Percentiles rank a stretch among this genome's conserved stretches.
phyloP scores from a whole-genome alignment of 2,329 filamentous ascomycete species.

The Colletotrichum orchidophilum region DNA sequence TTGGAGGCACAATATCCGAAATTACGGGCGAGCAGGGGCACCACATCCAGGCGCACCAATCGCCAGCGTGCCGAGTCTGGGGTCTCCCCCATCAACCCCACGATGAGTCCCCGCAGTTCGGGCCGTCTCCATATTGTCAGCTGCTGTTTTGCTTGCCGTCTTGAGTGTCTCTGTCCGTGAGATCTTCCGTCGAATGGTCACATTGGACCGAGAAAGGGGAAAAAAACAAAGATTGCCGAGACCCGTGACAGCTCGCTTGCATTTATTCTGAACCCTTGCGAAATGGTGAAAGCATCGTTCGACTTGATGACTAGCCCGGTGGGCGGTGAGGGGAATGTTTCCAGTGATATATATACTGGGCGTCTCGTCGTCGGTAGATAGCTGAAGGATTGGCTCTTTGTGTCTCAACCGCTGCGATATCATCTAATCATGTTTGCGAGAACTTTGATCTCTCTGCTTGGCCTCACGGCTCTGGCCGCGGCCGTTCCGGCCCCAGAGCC shows the following conservation, averaged over 20 bases:
- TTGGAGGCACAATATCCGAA: constrained; percentile 24
- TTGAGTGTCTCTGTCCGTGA: neutral
- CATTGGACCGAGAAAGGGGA: neutral
- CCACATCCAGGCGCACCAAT: constrained; percentile 31
- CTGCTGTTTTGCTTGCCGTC: neutral
- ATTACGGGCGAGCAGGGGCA: constrained; percentile 24
- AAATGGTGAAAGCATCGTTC: neutral
- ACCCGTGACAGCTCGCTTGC: constrained; percentile 18
- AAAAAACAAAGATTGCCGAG: constrained; percentile 14
- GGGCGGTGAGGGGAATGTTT: neutral
- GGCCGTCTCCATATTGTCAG: neutral
- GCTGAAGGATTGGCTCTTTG: too few relatives aligned
- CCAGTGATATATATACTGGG: constrained; percentile 1
- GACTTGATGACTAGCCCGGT: neutral
- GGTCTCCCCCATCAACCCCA: constrained; percentile 24
- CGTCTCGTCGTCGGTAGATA: neutral
- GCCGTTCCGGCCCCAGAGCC: constrained; percentile 11
- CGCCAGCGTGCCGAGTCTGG: constrained; percentile 10
- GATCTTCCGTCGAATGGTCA: constrained; percentile 22
- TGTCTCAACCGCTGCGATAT: neutral
- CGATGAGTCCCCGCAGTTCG: constrained; percentile 20
- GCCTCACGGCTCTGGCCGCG: constrained; percentile 16
- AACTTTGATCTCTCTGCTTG: constrained; percentile 15
- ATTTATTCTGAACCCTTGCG: constrained; percentile 15
- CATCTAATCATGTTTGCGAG: constrained; percentile 13